A percentile compares a stretch with the other conserved stretches of the same genome.
Evolutionary conservation across 2,329 filamentous ascomycete genomes (phyloP).

Genomic region (Exophiala xenobiotica): DNA sequence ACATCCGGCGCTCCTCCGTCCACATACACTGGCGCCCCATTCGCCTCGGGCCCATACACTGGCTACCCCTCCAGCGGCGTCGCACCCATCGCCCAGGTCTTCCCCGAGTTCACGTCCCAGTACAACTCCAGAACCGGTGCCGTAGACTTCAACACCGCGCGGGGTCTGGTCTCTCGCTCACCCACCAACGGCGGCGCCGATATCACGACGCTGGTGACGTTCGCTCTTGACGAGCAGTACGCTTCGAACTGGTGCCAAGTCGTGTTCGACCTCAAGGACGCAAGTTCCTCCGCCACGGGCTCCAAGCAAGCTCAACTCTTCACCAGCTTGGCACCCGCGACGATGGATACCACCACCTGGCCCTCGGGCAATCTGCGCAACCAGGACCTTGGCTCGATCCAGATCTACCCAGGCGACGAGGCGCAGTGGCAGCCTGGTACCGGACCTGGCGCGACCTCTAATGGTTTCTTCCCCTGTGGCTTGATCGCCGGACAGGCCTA

Average conservation of each 20-base stretch:
- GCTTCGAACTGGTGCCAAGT: slow-evolving; percentile 25
- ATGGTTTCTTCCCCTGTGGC: slow-evolving; percentile 22
- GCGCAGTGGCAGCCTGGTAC: slow-evolving; percentile 20
- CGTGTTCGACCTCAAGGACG: slow-evolving; percentile 24
- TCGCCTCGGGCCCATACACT: background rate
- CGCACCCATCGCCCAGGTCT: slow-evolving; percentile 15
- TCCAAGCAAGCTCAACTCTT: slow-evolving; percentile 27
- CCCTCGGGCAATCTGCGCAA: slow-evolving; percentile 30
- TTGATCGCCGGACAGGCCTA: slow-evolving; percentile 16
- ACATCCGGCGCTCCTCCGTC: background rate
- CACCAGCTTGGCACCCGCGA: slow-evolving; percentile 26
- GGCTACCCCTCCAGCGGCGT: slow-evolving; percentile 1
- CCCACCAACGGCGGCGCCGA: slow-evolving; percentile 40
- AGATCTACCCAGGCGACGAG: slow-evolving; percentile 15
- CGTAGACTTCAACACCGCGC: slow-evolving; percentile 35
- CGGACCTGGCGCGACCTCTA: slow-evolving; percentile 14
- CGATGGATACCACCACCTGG: slow-evolving; percentile 22
- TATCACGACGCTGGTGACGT: slow-evolving; percentile 30
- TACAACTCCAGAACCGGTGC: slow-evolving; percentile 37
- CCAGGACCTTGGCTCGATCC: slow-evolving; percentile 23
- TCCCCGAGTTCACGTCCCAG: slow-evolving; percentile 20
- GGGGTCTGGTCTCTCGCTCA: slow-evolving; percentile 54
- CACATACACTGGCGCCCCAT: slow-evolving; percentile 1
- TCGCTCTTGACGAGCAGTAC: slow-evolving; percentile 21
- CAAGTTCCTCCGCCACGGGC: slow-evolving; percentile 15